Evolutionary conservation across 2,329 filamentous ascomycete genomes (phyloP), one percentile per base, ranked within the genome.

Genomic region (Trichoderma cornu-damae): DNA sequence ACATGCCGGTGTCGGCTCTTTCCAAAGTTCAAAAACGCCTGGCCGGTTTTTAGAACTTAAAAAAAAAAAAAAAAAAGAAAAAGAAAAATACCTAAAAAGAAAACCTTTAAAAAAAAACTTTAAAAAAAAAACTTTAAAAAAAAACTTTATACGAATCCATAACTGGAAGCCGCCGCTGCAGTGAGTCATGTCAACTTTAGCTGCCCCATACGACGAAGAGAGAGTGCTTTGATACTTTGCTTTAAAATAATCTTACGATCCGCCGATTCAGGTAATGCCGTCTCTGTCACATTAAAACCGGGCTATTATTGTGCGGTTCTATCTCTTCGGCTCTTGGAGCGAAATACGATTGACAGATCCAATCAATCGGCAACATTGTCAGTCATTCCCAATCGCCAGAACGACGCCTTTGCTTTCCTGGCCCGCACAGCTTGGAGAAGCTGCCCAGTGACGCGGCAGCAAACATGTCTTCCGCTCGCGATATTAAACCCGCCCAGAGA

Each of bases 381-480:
- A 7, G 6, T 4, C 6, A n/a, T 16, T 9, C 12, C 2, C 24
- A 30, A 14, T 18, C 12, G 6, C n/a, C 2, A 46, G n/a, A 46
- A 12, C 24, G 24, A 11, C 18, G 12, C 16, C 12, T 11, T 22
- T 12, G 6, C 9, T 22, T 22, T 22, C 8, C 12, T 9, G 6
- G 6, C n/a, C 7, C 24, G n/a, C n/a, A n/a, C 16, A 18, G 18
- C 16, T 11, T 26, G 16, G 28, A 32, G 9, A 34, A 32, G 22
- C 34, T 28, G 4, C 22, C 11, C 16, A 12, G 28, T 54, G 24
- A 30, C 40, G 22, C 11, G 11, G 2, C 28, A 35, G 18, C 42
- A 47, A 66, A 55, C 60, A 79, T 79, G 77, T 67, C 74, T 57
- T 68, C 75, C 42, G 63, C 70, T 65, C 73, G 75, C 66, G 76